Conservation (phyloP, 1,284 basidiomycete genomes). For the Ganoderma boninense region DNA sequence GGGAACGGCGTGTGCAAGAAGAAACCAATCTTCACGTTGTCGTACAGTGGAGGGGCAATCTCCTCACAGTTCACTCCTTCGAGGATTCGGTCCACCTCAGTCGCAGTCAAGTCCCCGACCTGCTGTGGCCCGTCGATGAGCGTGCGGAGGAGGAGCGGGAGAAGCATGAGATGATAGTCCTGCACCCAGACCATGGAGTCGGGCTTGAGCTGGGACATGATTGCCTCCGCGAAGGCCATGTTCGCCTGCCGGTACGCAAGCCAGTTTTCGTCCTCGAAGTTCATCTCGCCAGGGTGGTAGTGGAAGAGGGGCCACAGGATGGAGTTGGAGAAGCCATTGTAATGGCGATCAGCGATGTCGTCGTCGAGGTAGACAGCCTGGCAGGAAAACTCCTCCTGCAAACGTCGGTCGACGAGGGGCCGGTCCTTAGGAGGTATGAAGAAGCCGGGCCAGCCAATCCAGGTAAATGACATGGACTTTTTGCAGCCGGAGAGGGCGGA, state of each 20-base stretch:
- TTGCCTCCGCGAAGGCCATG: slow-evolving; percentile 91
- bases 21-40: slow-evolving; percentile 92
- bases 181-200: slow-evolving; percentile 99
- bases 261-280: slow-evolving; percentile 99
- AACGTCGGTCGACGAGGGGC: slow-evolving; percentile 84
- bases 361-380: slow-evolving; percentile 98
- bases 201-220: slow-evolving; percentile 79
- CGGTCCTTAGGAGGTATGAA: slow-evolving; percentile 92
- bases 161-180: slow-evolving; percentile 97
- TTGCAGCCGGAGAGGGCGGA: slow-evolving; percentile 96
- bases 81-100: slow-evolving; percentile 78
- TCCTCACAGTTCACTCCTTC: slow-evolving; percentile 77
- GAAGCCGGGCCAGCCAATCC: slow-evolving; percentile 94
- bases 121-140: slow-evolving; percentile 79
- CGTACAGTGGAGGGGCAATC: slow-evolving; percentile 49
- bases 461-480: slow-evolving; percentile 94
- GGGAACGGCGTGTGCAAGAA: slow-evolving; percentile 99
- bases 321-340: slow-evolving; percentile 99
- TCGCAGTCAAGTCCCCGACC: slow-evolving; percentile 68
- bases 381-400: slow-evolving; percentile 96
- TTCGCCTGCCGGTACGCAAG: slow-evolving; percentile 98
- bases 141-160: slow-evolving; percentile 92
- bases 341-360: slow-evolving; percentile 96
- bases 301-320: slow-evolving; percentile 99
- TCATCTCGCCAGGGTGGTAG: slow-evolving; percentile 99